Base-by-base conservation (phyloP, 495 filamentous ascomycete species). In the Melanomma pulvis-pyrius region DNA sequence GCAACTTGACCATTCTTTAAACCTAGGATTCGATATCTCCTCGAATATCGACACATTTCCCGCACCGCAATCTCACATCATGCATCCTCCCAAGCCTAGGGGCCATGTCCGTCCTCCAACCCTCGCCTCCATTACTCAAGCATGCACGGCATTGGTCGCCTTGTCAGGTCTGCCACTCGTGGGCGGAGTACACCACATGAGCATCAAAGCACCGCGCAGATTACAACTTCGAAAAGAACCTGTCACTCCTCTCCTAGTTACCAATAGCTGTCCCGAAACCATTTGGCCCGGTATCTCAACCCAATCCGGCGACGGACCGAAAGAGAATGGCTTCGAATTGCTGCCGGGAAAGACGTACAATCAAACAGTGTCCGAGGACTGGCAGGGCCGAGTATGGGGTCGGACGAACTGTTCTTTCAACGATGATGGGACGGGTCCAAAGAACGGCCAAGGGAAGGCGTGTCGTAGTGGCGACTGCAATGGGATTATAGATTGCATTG, bases 361-460 rank as follows among this genome's bases (percentile, higher is more conserved):
- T 47, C 74, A 90, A 48, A 84, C 76, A 21, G 87, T 93, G 48
- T 81, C 82, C 53, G 78, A 79, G 24, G 83, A 90, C 67, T 93
- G 90, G 91, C 85, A 89, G 67, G 90, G 90, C 5, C 84, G 91
- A 44, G 79, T 93, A 15, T 93, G 90, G 90, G 90, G 87, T 21
- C 79, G 90, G 54, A 92, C 90, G 24, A 93, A 93, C 74, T 93
- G 90, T 79, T 90, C 82, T 46, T 90, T 90, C 73, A 84, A 85
- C 73, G 75, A 74, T 24, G 80, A 80, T 24, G 87, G 86, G 3
- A 84, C 78, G 34, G 83, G 77, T 17, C 79, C 84, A 28, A 74
- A 75, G 54, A 79, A 79, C 63, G 79, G 79, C 28, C 75, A 73
- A 24, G 81, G 81, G 15, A 76, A 77, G 22, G 84, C 88, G n/a